These are phyloP conservation scores for Phialophora verrucosa DNA, from an alignment of 2,329 filamentous ascomycete species.

Conservation along the genomic window DNA sequence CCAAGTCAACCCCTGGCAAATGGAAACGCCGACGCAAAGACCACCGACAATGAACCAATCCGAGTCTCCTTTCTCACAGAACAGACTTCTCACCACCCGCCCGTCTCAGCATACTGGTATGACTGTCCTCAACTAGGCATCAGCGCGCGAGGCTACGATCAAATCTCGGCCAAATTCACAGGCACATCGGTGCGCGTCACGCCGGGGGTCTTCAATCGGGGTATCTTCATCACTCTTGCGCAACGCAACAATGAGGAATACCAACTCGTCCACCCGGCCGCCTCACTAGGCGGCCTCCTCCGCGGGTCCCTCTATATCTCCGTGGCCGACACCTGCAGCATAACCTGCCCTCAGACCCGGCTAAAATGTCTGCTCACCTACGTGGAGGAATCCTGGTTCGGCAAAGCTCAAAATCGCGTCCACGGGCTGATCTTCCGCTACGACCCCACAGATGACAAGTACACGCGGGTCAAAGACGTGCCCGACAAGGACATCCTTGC, in stretches of 20 bases:
- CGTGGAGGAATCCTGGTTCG: conserved; percentile 91
- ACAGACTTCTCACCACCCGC: conserved; percentile 96
- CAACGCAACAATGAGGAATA: conserved; percentile 86
- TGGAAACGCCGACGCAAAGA: conserved; percentile 38
- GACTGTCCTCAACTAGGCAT: conserved; percentile 91
- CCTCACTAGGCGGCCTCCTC: conserved; percentile 85
- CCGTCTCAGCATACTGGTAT: conserved; percentile 93
- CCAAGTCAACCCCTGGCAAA: conserved; percentile 41
- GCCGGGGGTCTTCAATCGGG: conserved; percentile 90
- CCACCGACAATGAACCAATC: conserved; percentile 55
- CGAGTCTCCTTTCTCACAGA: conserved; percentile 94
- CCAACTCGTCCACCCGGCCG: conserved; percentile 92
- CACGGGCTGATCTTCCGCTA: conserved; percentile 91
- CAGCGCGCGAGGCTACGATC: conserved; percentile 87
- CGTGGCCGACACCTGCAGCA: conserved; percentile 85
- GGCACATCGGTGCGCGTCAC: conserved; percentile 91
- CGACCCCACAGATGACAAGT: conserved; percentile 82
- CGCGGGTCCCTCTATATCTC: conserved; percentile 87
- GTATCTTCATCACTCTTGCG: conserved; percentile 89
- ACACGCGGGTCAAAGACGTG: conserved; percentile 81
- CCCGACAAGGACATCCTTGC: conserved; percentile 82
- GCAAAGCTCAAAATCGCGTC: conserved; percentile 87
- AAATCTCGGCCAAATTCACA: conserved; percentile 96
- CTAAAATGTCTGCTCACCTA: conserved; percentile 94
- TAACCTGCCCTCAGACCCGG: conserved; percentile 87